Evolutionary conservation across 2,329 filamentous ascomycete genomes (phyloP).

Genomic region (Scedosporium aurantiacum): DNA sequence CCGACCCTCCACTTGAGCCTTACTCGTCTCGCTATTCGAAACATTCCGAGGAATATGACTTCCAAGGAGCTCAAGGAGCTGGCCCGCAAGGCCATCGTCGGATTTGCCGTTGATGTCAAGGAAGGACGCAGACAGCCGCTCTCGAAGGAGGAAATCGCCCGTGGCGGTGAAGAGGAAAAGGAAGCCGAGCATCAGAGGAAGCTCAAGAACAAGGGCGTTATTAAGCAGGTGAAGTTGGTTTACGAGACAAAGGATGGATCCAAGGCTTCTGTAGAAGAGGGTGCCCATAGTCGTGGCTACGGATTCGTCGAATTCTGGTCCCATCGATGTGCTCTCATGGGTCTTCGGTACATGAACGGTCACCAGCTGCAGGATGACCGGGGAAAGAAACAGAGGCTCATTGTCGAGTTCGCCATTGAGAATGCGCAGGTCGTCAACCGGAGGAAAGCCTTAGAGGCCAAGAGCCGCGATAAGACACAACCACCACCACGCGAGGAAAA

Average conservation of each 20-base stretch:
- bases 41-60: constrained; percentile 71
- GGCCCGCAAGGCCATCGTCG: constrained; percentile 83
- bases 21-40: constrained; percentile 82
- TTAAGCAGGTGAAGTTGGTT: constrained; percentile 88
- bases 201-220: constrained; percentile 71
- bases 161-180: constrained; percentile 70
- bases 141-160: constrained; percentile 77
- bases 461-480: background rate
- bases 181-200: constrained; percentile 72
- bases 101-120: constrained; percentile 85
- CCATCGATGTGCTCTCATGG: constrained; percentile 91
- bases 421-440: constrained; percentile 91
- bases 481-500: background rate
- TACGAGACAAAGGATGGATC: constrained; percentile 79
- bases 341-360: constrained; percentile 85
- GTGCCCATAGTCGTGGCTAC: constrained; percentile 80
- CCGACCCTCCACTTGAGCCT: constrained; percentile 80
- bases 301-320: constrained; percentile 96
- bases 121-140: constrained; percentile 62
- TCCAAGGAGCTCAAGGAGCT: constrained; percentile 86
- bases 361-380: constrained; percentile 45
- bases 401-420: constrained; percentile 96
- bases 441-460: constrained; percentile 32
- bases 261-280: constrained; percentile 68
- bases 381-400: constrained; percentile 77